Evolutionary conservation across 2,329 filamentous ascomycete species (phyloP), one percentile per base, ranked within the genome.

Genomic region (Tolypocladium tundrense): DNA sequence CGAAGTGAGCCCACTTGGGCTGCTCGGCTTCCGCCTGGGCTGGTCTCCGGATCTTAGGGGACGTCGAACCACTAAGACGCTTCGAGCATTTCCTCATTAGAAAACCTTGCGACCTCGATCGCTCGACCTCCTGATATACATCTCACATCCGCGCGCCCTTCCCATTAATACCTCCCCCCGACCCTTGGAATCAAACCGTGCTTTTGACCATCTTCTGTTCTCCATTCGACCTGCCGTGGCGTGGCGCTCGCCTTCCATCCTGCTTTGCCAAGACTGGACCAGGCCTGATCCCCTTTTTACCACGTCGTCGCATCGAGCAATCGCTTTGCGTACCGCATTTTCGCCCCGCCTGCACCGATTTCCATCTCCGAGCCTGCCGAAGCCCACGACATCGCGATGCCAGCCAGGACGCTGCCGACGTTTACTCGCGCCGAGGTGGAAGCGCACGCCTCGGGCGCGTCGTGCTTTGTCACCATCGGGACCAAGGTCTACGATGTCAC

Each of bases 401-500:
- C 91, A 65, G 85, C 85, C 67, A 84, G 84, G 70, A 91, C 85
- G 54, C 84, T 97, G 54, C 93, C 93, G 58, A 93, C 88, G 35
- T 87, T 97, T 69, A 87, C 90, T 54, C 81, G 81, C 65, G 83
- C 87, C 64, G 90, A 99, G 71, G 86, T 99, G 68, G 85, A 87
- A 72, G 78, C 85, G 65, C 91, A 96, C 74, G 93, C 89, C 72
- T 87, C 84, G 53, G 77, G 78, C 54, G 84, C 91, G 69, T 96
- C 91, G 54, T 97, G 93, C 79, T 99, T 92, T 79, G 92, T 99
- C 65, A 94, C 90, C 3, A 80, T 97, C 57, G 92, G 91, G 61
- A 82, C 83, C 59, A 95, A 93, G 66, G 93, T 99, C 65, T 99
- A 91, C 80, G 93, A 99, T 78, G 82, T 99, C 62, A 97, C 94